phyloP scores from a whole-genome alignment of 1,139 yeast genomes.

The Geotrichum reessii region DNA sequence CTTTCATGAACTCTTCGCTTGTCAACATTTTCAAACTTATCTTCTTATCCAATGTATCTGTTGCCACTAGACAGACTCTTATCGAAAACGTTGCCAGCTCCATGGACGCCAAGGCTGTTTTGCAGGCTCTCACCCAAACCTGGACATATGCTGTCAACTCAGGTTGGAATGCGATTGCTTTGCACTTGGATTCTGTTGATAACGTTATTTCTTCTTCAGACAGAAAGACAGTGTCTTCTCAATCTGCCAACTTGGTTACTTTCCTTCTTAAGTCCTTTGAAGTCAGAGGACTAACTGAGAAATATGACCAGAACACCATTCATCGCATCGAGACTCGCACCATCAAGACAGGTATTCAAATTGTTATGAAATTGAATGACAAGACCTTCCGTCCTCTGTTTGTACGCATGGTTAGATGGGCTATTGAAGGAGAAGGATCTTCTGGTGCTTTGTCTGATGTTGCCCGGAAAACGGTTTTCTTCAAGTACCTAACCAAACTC shows the following conservation, averaged over 20 bases:
- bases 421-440: conserved; percentile 71
- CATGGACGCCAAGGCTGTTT: conserved; percentile 58
- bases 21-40: conserved; percentile 54
- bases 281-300: conserved; percentile 41
- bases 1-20: conserved; percentile 69
- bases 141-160: conserved; percentile 55
- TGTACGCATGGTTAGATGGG: conserved; percentile 88
- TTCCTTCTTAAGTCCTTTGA: conserved; percentile 71
- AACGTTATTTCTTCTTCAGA: conserved; percentile 59
- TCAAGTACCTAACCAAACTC: conserved; percentile 77
- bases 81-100: conserved; percentile 60
- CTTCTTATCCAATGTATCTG: conserved; percentile 50
- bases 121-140: conserved; percentile 54
- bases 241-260: conserved; percentile 63
- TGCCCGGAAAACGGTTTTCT: conserved; percentile 51
- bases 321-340: conserved; percentile 76
- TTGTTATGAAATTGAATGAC: conserved; percentile 88
- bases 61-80: conserved; percentile 58
- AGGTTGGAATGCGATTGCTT: conserved; percentile 51
- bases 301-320: conserved; percentile 66
- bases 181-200: conserved; percentile 63
- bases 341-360: conserved; percentile 65
- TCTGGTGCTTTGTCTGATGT: conserved; percentile 37
- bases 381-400: conserved; percentile 89
- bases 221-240: conserved; percentile 66